phyloP scores from a whole-genome alignment of 2,329 filamentous ascomycete species.

The Talaromyces albobiverticillius region DNA sequence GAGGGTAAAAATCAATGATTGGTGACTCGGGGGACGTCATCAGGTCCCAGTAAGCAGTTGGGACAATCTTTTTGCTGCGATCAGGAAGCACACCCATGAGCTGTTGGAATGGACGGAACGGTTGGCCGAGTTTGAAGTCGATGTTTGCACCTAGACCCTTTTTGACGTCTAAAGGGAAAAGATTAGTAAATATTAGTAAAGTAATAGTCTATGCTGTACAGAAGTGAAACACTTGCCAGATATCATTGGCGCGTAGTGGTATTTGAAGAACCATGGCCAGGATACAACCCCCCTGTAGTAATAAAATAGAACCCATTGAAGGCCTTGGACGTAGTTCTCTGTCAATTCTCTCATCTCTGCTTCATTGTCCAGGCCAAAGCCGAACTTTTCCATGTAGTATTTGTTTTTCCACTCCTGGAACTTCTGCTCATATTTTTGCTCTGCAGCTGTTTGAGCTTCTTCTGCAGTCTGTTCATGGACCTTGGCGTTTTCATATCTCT shows the following conservation, averaged over 20 bases:
- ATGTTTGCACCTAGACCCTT: constrained; percentile 83
- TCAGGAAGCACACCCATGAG: constrained; percentile 98
- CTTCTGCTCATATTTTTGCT: constrained; percentile 84
- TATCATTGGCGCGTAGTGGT: constrained; percentile 97
- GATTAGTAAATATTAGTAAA: constrained; percentile 23
- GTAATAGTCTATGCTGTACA: neutral
- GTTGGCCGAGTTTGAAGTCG: constrained; percentile 89
- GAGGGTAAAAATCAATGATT: constrained; percentile 96
- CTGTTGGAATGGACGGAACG: constrained; percentile 92
- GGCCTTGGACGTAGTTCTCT: constrained; percentile 94
- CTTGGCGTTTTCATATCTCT: constrained; percentile 85
- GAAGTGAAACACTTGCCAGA: constrained; percentile 55
- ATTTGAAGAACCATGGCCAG: constrained; percentile 97
- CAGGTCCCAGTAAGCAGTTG: constrained; percentile 77
- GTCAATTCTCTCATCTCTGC: constrained; percentile 76
- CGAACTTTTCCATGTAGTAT: constrained; percentile 89
- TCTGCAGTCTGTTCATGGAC: constrained; percentile 76
- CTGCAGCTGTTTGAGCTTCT: constrained; percentile 73
- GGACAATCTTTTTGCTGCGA: constrained; percentile 95
- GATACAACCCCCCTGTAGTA: constrained; percentile 97
- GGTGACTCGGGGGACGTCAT: constrained; percentile 91
- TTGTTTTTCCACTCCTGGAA: constrained; percentile 92
- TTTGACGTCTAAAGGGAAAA: constrained; percentile 83
- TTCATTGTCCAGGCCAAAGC: constrained; percentile 78
- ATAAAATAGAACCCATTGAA: constrained; percentile 98